These are phyloP conservation scores for Agapanthus africanus DNA, from an alignment of 106 monocot genomes.

Conservation along the genomic window DNA sequence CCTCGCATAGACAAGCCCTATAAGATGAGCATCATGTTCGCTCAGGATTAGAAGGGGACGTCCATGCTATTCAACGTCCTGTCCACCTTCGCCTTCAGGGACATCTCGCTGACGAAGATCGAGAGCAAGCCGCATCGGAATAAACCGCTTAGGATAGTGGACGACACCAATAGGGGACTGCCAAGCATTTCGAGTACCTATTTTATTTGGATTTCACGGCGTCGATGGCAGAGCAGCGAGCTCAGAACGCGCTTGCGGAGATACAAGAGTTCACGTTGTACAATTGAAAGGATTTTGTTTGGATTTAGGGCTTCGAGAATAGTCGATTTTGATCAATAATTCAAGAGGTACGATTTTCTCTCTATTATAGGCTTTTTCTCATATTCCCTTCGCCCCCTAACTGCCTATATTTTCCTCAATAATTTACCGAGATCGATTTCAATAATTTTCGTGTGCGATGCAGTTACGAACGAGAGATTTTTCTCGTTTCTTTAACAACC, in stretches of 20 bases:
- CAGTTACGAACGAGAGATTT: no score
- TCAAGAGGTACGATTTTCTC: no score
- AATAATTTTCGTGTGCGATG: no score
- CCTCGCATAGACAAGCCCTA: slow-evolving; percentile 26
- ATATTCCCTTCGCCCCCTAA: no score
- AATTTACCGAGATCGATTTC: no score
- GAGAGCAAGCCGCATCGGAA: slow-evolving; percentile 37
- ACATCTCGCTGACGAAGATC: slow-evolving; percentile 36
- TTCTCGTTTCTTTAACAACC: no score
- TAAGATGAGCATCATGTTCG: slow-evolving; percentile 33
- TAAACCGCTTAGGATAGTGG: slow-evolving; percentile 21
- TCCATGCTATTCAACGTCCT: slow-evolving; percentile 30
- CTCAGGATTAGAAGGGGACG: slow-evolving; percentile 23
- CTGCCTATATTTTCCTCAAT: no score
- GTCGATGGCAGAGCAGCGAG: slow-evolving; percentile 24
- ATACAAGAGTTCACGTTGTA: slow-evolving; percentile 32
- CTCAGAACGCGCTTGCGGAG: slow-evolving; percentile 29
- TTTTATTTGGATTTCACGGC: slow-evolving; percentile 24
- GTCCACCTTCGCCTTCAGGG: slow-evolving; percentile 34
- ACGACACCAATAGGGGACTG: slow-evolving; percentile 28
- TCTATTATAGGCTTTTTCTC: no score
- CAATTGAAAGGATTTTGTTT: no score
- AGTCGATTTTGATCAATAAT: no score
- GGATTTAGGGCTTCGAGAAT: no score
- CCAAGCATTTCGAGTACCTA: slow-evolving; percentile 30